A percentile compares a stretch with the other conserved stretches of the same genome.
Evolutionary conservation across 2,329 filamentous ascomycete genomes (phyloP).

Genomic region (Penicillium griseofulvum): DNA sequence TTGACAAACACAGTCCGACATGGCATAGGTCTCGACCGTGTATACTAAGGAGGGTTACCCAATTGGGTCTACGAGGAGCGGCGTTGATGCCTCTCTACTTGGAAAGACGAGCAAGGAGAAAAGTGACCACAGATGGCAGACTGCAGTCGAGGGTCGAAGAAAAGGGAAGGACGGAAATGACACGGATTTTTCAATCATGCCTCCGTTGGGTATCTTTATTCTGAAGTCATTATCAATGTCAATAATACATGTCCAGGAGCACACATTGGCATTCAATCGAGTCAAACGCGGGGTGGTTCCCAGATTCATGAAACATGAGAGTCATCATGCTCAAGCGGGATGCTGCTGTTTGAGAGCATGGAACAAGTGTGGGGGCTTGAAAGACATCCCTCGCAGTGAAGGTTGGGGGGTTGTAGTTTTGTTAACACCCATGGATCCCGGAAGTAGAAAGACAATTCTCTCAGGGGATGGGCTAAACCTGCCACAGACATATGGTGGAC

Average conservation of each 20-base stretch:
- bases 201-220: constrained; percentile 12
- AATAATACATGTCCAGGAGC: neutral
- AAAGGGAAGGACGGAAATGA: neutral
- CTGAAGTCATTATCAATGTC: constrained; percentile 3
- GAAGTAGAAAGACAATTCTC: neutral
- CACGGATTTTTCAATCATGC: constrained; percentile 3
- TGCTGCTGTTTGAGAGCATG: neutral
- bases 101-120: neutral
- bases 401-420: neutral
- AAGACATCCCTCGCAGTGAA: neutral
- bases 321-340: neutral
- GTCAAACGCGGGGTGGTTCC: neutral
- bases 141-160: neutral
- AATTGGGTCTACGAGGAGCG: constrained; percentile 1
- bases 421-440: neutral
- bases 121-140: neutral
- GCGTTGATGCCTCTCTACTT: neutral
- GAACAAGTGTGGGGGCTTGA: neutral
- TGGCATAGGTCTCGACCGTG: constrained; percentile 41
- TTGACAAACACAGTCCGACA: constrained; percentile 47
- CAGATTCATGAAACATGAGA: neutral
- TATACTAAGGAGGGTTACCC: constrained; percentile 41
- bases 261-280: neutral
- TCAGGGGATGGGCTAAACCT: neutral
- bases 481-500: neutral